Base-by-base conservation (phyloP, 2,329 filamentous ascomycete genomes). In the Dothidotthia symphoricarpi region DNA sequence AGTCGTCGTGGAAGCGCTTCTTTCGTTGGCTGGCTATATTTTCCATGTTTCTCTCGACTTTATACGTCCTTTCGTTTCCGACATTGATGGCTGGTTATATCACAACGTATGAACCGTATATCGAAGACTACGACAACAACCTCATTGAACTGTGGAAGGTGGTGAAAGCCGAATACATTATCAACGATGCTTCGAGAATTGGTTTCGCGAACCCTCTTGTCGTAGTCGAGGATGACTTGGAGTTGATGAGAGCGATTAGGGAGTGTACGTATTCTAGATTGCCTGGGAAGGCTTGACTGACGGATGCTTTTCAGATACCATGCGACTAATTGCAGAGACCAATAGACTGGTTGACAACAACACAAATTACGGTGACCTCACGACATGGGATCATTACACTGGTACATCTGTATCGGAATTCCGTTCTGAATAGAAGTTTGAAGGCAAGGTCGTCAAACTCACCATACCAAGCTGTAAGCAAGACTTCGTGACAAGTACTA, bases 1-100 rank as follows among this genome's bases (percentile, higher is more conserved):
- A 55, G 24, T 33, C 27, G 13, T 53, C 30, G 1, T 60, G 59
- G 58, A 45, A 41, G 15, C 43, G 46, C 16, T 55, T 59, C 3
- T 62, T 67, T n/a, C 41, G 61, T 11, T 69, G 63, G 61, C 38
- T 64, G 22, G 55, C 51, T 1, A 38, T 62, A 25, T 30, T 61
- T 10, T 48, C 51, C 12, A 63, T 66, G 41, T 37, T 67, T 3
- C 41, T 69, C 8, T 53, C 50, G 5, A 60, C 55, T 4, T 16
- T 59, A 3, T 69, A 65, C 40, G 59, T 67, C 24, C 43, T 68
- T 6, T 45, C 54, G 6, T 63, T 68, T 17, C 65, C 66, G 12
- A 69, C 66, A 2, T 45, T 67, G 7, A 54, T 67, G 47, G 60
- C 55, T 3, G 67, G 66, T n/a, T 69, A 68, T 36, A 61, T 66